Base-by-base conservation (phyloP, 768 basidiomycete species). In the Tephrocybe sp. region DNA sequence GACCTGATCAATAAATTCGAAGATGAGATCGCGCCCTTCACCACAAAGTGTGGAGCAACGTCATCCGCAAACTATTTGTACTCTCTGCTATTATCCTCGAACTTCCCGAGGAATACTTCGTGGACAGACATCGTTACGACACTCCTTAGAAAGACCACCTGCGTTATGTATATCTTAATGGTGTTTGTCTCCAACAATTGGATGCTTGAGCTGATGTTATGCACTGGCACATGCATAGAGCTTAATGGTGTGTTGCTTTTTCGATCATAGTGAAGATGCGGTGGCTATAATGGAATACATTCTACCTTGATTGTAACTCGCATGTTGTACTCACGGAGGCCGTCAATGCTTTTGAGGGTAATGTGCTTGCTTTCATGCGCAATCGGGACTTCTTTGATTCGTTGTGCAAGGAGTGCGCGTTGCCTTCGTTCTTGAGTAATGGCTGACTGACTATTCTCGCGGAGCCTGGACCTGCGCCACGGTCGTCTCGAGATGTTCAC, bases 71-170 rank as follows among this genome's bases (percentile, higher is more conserved):
- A 25, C 59, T 71, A 7, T 63, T 69, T 48, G 55, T 66, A 20
- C 59, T 71, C 9, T 60, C 70, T 41, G 74, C 77, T 0, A 61
- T 73, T 36, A 70, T 75, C 40, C 63, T 79, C 24, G 75, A 79
- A 49, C 63, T 78, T 30, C 78, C 77, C 9, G 76, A 78, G 52
- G 65, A 78, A n/a, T 63, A 71, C 5, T 60, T 78, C 17, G 65
- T 76, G 9, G 62, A 76, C 25, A 56, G 65, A 21, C 77, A 78
- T 56, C 60, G 64, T 1, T 78, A 69, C 34, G 65, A 70, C 33
- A 37, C 57, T 33, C 59, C 64, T 4, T 64, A 61, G 34, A 66
- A 70, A 43, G 69, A 71, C 50, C 68, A 71, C 48, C 57, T 72
- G 7, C 62, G 71, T 18, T 66, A 65, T 45, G 64, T 70, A 50